Evolutionary conservation across 306 rosid genomes (phyloP), one percentile per base, ranked within the genome.

Genomic region (Rosa persica): DNA sequence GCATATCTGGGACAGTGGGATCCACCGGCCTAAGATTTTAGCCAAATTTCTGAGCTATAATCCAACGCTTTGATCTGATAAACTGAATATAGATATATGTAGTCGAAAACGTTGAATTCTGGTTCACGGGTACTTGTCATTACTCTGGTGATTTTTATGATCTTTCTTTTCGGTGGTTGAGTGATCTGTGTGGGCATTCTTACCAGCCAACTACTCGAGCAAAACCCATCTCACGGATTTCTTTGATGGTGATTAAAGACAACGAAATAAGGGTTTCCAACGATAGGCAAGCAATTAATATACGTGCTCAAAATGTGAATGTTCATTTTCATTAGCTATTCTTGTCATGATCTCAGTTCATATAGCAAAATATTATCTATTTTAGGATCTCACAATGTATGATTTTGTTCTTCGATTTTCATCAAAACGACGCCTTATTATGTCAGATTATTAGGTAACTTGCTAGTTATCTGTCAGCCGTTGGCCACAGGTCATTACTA

Each of bases 61-160:
- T 54, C 67, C 77, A 73, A 34, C 22, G 6, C 5, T 4, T 25
- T 5, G 43, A 46, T 60, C 54, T 0, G 42, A 71, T 3, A 6
- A 62, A 4, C 58, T 73, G 38, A 34, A 1, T 17, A 54, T 54
- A 17, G 30, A 9, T 12, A 2, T n/a, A 25, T 23, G 66, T 25
- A 61, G 76, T 51, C 76, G 58, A 20, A 51, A 5, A 19, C 39
- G 76, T 62, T 64, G 78, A 83, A 78, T 64, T 76, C 30, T 39
- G 36, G 66, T 68, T 89, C 93, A 89, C 90, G 89, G 92, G 84
- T 47, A 16, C 38, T 71, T 43, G 82, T 69, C 81, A 44, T 75
- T 44, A 78, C 68, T 34, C 68, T 13, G 17, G 20, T 27, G 67
- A 61, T 4, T 61, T 27, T 70, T 67, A 38, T 40, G 48, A 27